Conservation (phyloP, 805 yeast genomes). For the Barnettozyma californica region DNA sequence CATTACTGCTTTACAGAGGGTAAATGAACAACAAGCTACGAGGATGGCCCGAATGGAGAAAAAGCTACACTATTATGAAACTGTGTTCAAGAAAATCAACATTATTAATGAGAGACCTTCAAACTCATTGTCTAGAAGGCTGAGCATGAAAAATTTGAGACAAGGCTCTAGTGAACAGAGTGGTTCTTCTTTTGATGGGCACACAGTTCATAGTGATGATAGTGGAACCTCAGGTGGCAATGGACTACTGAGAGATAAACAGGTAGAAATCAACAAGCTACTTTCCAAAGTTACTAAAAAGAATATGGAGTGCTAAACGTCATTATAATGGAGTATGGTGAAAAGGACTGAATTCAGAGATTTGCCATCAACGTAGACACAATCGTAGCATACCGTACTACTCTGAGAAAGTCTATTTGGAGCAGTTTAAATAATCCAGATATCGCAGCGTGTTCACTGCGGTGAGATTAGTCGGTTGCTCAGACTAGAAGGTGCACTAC, state of each 20-base stretch:
- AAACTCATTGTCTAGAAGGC: neutral
- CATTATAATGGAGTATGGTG: too few relatives aligned
- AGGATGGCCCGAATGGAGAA: conserved; percentile 7
- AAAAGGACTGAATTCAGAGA: neutral
- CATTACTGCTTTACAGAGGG: conserved; percentile 10
- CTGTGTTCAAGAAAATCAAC: conserved; percentile 7
- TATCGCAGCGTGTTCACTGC: too few relatives aligned
- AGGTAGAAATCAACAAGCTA: conserved; percentile 5
- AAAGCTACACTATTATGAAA: conserved; percentile 9
- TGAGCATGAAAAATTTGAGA: neutral
- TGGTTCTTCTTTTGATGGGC: neutral
- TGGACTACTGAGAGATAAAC: conserved; percentile 1
- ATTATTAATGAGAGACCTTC: conserved; percentile 5
- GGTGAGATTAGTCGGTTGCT: too few relatives aligned
- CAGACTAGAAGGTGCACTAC: too few relatives aligned
- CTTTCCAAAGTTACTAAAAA: conserved; percentile 3
- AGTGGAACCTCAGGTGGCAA: neutral
- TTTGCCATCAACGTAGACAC: too few relatives aligned
- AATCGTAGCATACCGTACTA: too few relatives aligned
- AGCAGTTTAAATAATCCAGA: too few relatives aligned
- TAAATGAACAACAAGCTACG: conserved; percentile 8
- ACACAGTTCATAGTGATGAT: neutral
- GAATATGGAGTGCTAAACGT: conserved; percentile 4
- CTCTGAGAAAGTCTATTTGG: too few relatives aligned
- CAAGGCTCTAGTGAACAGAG: neutral